These are phyloP conservation scores for Fusarium euwallaceae DNA, from an alignment of 2,329 filamentous ascomycete genomes.

Conservation along the genomic window DNA sequence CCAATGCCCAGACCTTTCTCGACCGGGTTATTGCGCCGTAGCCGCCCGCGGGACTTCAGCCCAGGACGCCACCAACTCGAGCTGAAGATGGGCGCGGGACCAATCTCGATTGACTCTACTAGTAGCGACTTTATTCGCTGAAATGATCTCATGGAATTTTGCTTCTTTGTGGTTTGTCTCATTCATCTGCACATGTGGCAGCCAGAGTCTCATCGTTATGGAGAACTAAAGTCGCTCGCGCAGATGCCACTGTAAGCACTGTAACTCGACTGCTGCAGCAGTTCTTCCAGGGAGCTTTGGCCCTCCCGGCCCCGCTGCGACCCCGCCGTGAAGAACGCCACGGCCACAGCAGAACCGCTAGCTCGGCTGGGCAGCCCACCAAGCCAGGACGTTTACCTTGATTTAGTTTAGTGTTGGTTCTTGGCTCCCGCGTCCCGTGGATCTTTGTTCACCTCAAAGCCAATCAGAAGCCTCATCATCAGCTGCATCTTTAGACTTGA, in stretches of 20 bases:
- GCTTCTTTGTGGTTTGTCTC: not conserved
- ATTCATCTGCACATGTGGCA: not conserved
- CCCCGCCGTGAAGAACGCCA: conserved; percentile 33
- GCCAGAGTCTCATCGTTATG: not conserved
- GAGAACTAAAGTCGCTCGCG: not conserved
- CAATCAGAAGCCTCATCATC: conserved; percentile 7
- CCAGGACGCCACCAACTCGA: conserved; percentile 21
- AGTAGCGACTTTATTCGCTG: not conserved
- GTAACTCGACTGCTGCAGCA: conserved; percentile 18
- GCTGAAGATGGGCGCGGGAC: conserved; percentile 1
- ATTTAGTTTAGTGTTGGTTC: conserved; percentile 23
- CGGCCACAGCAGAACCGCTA: conserved; percentile 16
- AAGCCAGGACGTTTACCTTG: conserved; percentile 33
- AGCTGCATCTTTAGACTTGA: conserved; percentile 27
- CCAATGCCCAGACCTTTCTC: conserved; percentile 13
- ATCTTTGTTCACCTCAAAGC: conserved; percentile 2
- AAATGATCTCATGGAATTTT: not conserved
- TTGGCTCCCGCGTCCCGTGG: conserved; percentile 41
- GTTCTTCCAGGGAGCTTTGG: conserved; percentile 27
- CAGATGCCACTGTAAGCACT: conserved; percentile 36
- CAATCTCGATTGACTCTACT: not conserved
- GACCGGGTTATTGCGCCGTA: conserved; percentile 14
- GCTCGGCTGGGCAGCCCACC: conserved; percentile 11
- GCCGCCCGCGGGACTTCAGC: conserved; percentile 8
- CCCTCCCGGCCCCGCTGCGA: conserved; percentile 22